These are phyloP conservation scores for Colletotrichum horii DNA, from an alignment of 2,329 filamentous ascomycete genomes.

Conservation along the genomic window DNA sequence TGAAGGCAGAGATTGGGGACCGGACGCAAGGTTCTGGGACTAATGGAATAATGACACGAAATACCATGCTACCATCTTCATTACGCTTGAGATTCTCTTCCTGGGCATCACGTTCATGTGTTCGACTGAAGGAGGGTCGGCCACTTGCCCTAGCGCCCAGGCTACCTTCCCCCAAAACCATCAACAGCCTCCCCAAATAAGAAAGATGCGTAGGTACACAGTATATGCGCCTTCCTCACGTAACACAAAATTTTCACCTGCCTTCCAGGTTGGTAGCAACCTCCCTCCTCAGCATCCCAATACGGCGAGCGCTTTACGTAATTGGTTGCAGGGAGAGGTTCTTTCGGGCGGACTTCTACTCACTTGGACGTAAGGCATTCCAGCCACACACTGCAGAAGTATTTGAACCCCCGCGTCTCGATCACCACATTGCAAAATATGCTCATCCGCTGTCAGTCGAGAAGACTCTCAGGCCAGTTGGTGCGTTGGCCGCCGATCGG, in stretches of 20 bases:
- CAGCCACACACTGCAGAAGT: accelerated
- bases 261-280: neutral
- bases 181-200: accelerated
- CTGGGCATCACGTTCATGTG: neutral
- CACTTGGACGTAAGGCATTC: neutral
- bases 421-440: neutral
- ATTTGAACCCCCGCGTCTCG: neutral
- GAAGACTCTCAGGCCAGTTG: neutral
- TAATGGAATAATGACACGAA: neutral
- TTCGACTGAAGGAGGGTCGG: neutral
- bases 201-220: neutral
- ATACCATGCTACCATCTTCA: neutral
- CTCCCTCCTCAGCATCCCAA: accelerated
- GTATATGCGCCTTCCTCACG: neutral
- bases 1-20: neutral
- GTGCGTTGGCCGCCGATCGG: neutral
- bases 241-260: neutral
- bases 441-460: neutral
- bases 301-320: neutral
- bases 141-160: neutral
- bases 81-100: neutral
- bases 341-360: accelerated
- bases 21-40: neutral
- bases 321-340: neutral
- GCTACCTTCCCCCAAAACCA: neutral